These are phyloP conservation scores for Yueomyces sp. DNA, from an alignment of 805 yeast genomes.

Conservation along the genomic window DNA sequence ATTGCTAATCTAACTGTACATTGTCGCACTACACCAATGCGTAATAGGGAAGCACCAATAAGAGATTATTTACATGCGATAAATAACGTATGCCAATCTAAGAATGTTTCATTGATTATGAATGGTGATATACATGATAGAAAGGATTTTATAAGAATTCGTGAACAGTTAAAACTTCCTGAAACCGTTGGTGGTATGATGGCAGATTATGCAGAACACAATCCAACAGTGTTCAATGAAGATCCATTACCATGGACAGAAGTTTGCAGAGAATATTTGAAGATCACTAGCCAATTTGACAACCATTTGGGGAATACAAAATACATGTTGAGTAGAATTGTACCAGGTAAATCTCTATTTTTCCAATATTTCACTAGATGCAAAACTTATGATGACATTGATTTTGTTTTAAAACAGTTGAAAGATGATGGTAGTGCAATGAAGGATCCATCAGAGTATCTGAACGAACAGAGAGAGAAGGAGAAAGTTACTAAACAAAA, in stretches of 20 bases:
- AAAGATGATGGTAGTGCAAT: slow-evolving; percentile 9
- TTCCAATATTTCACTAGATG: slow-evolving; percentile 44
- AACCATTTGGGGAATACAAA: slow-evolving; percentile 66
- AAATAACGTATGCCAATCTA: slow-evolving; percentile 42
- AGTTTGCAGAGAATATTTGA: slow-evolving; percentile 41
- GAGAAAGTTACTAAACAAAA: neutral
- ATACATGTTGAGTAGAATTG: slow-evolving; percentile 62
- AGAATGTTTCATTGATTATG: slow-evolving; percentile 59
- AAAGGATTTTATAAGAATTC: slow-evolving; percentile 39
- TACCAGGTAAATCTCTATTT: slow-evolving; percentile 59
- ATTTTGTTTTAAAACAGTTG: slow-evolving; percentile 9
- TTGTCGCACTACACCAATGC: slow-evolving; percentile 81
- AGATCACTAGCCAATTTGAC: slow-evolving; percentile 39
- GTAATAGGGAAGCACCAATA: slow-evolving; percentile 73
- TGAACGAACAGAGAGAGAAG: slow-evolving; percentile 2
- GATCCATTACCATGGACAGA: slow-evolving; percentile 38
- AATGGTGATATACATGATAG: slow-evolving; percentile 64
- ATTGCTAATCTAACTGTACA: slow-evolving; percentile 78
- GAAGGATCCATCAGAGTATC: slow-evolving; percentile 11
- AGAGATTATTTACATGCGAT: slow-evolving; percentile 56
- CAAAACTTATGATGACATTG: slow-evolving; percentile 41
- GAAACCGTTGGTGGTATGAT: slow-evolving; percentile 81
- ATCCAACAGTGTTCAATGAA: slow-evolving; percentile 60
- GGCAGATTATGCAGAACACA: slow-evolving; percentile 79
- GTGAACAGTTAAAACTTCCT: slow-evolving; percentile 31